These are phyloP conservation scores for Talaromyces funiculosus DNA, from an alignment of 2,329 filamentous ascomycete species.

Conservation along the genomic window DNA sequence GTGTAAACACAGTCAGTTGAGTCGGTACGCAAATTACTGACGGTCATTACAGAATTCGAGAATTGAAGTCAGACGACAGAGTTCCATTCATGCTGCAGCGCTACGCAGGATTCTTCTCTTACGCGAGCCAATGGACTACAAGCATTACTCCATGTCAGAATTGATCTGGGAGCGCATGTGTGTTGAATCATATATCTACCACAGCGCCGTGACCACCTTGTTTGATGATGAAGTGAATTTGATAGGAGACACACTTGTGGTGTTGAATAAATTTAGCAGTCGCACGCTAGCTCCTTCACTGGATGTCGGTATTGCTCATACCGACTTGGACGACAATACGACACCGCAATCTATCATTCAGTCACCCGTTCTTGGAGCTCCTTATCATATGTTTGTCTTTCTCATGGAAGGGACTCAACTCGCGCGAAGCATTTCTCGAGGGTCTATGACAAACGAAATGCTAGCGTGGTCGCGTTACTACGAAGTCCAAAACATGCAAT, in stretches of 20 bases:
- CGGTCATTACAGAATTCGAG: neutral
- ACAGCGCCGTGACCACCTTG: slow-evolving; percentile 11
- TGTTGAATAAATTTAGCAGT: slow-evolving; percentile 6
- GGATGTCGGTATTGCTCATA: neutral
- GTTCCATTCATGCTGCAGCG: slow-evolving; percentile 8
- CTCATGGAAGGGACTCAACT: slow-evolving; percentile 9
- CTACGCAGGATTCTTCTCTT: slow-evolving; percentile 7
- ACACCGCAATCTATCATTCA: neutral
- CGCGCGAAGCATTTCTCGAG: neutral
- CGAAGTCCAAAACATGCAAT: slow-evolving; percentile 2
- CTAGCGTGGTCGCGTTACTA: slow-evolving; percentile 10
- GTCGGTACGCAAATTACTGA: neutral
- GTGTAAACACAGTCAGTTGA: too few species aligned
- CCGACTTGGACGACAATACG: too few species aligned
- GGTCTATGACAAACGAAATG: neutral
- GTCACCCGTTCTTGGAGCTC: slow-evolving; percentile 11
- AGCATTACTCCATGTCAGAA: neutral
- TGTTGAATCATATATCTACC: slow-evolving; percentile 13
- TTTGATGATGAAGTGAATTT: slow-evolving; percentile 3
- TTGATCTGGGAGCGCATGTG: slow-evolving; percentile 13
- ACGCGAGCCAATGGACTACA: slow-evolving; percentile 8
- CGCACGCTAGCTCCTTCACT: neutral
- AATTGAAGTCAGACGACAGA: neutral
- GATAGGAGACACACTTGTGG: slow-evolving; percentile 7
- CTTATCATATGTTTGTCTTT: slow-evolving; percentile 11